These are phyloP conservation scores for Pistacia atlantica DNA, from an alignment of 345 rosid genomes.

Conservation along the genomic window DNA sequence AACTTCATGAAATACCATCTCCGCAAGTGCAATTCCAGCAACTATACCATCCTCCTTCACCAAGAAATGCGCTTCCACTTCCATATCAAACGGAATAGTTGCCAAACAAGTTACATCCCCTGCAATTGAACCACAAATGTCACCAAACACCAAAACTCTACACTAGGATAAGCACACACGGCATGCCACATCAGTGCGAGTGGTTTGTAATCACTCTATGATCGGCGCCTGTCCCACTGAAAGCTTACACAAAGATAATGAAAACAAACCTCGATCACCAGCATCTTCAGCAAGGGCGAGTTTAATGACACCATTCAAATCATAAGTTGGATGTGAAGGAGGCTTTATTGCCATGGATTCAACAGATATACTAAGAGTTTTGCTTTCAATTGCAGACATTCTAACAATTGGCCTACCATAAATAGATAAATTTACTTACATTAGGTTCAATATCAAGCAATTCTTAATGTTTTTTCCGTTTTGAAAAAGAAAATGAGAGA, in stretches of 20 bases:
- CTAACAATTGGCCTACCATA: conserved; percentile 44
- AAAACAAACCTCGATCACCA: conserved; percentile 71
- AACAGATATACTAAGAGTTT: conserved; percentile 32
- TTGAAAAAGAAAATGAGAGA: not conserved
- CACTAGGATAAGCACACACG: too few relatives aligned
- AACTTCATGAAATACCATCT: conserved; percentile 81
- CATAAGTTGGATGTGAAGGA: conserved; percentile 90
- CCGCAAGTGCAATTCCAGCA: conserved; percentile 83
- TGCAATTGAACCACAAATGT: conserved; percentile 34
- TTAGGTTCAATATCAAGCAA: not conserved
- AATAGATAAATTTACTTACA: not conserved
- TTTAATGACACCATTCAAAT: conserved; percentile 70
- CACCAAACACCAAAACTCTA: too few relatives aligned
- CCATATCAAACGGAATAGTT: conserved; percentile 78
- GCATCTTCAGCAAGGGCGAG: conserved; percentile 91
- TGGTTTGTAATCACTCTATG: too few relatives aligned
- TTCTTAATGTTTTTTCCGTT: too few relatives aligned
- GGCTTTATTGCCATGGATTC: conserved; percentile 64
- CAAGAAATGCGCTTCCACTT: conserved; percentile 91
- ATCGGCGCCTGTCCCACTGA: too few relatives aligned
- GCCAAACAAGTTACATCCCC: conserved; percentile 97
- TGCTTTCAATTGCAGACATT: conserved; percentile 45
- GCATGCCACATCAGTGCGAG: too few relatives aligned
- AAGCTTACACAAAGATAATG: not conserved
- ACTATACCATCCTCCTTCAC: conserved; percentile 91